A percentile compares a stretch with the other conserved stretches of the same genome.
Conservation (phyloP, 1,284 basidiomycete species). For the Pseudozyma sp. region DNA sequence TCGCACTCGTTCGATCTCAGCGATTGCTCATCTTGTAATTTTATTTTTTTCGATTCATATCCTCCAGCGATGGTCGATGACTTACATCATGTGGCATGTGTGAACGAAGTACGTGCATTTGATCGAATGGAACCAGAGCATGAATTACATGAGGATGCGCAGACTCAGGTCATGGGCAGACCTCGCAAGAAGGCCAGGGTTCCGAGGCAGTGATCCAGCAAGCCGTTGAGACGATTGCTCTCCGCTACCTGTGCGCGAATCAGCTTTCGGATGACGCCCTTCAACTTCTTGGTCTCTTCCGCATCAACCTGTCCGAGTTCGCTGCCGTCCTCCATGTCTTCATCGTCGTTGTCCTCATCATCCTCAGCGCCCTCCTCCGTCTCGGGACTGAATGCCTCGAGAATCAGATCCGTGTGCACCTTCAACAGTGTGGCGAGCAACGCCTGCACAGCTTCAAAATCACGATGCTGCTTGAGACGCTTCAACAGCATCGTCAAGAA, state of each 20-base stretch:
- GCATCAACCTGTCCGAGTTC: conserved; percentile 13
- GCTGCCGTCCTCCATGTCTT: conserved; percentile 22
- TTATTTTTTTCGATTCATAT: conserved; percentile 4
- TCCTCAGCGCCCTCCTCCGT: conserved; percentile 81
- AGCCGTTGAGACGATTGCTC: conserved; percentile 50
- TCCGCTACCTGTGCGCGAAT: conserved; percentile 55
- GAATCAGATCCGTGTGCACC: conserved; percentile 78
- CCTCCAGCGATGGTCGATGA: too few species aligned
- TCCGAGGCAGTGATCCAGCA: conserved; percentile 65
- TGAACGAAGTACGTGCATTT: too few species aligned
- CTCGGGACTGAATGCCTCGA: conserved; percentile 29
- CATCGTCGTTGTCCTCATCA: conserved; percentile 20
- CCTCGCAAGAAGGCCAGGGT: conserved; percentile 62
- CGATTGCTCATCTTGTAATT: conserved; percentile 6
- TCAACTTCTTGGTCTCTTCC: conserved; percentile 41
- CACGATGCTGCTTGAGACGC: conserved; percentile 81
- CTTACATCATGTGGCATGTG: too few species aligned
- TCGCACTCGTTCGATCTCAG: not conserved
- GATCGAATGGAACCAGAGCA: too few species aligned
- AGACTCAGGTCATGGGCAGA: conserved; percentile 54
- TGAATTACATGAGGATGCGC: too few species aligned
- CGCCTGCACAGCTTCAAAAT: conserved; percentile 96
- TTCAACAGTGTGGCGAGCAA: conserved; percentile 85
- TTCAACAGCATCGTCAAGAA: conserved; percentile 82
- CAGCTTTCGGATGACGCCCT: conserved; percentile 41